phyloP scores from a whole-genome alignment of 495 filamentous ascomycete genomes.

The Parmelia sp. region DNA sequence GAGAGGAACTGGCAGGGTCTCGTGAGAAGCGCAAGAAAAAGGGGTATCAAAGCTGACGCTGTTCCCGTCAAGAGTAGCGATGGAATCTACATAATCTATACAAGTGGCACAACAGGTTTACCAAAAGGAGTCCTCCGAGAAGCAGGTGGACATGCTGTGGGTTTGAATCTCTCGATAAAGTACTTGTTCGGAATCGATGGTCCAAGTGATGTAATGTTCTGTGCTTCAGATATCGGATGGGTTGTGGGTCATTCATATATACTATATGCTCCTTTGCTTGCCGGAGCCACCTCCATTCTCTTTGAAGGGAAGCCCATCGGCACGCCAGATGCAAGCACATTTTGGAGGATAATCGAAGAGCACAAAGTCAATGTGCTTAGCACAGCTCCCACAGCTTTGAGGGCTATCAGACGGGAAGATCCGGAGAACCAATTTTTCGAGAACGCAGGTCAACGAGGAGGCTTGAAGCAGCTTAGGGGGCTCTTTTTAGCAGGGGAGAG shows the following conservation, averaged over 20 bases:
- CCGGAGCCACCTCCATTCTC: constrained; percentile 77
- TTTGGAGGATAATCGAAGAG: constrained; percentile 82
- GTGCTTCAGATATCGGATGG: constrained; percentile 79
- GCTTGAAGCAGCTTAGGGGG: constrained; percentile 59
- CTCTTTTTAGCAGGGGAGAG: constrained; percentile 86
- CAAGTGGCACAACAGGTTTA: constrained; percentile 73
- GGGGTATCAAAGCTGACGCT: constrained; percentile 58
- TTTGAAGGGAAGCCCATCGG: constrained; percentile 92
- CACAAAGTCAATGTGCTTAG: constrained; percentile 78
- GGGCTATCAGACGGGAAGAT: constrained; percentile 83
- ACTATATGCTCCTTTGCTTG: constrained; percentile 74
- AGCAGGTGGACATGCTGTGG: constrained; percentile 83
- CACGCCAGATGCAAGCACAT: constrained; percentile 77
- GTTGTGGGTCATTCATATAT: constrained; percentile 83
- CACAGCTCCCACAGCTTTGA: constrained; percentile 80
- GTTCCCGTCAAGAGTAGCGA: constrained; percentile 74
- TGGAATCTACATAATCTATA: constrained; percentile 86
- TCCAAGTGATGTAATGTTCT: constrained; percentile 78
- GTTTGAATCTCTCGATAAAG: constrained; percentile 68
- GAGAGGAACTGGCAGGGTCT: constrained; percentile 76
- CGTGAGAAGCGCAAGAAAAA: constrained; percentile 57
- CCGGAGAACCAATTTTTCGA: constrained; percentile 61
- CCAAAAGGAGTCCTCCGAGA: constrained; percentile 85
- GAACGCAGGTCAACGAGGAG: constrained; percentile 54
- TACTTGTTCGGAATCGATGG: constrained; percentile 75